phyloP scores from a whole-genome alignment of 2,329 filamentous ascomycete genomes.

The Pseudocercospora fuligena region DNA sequence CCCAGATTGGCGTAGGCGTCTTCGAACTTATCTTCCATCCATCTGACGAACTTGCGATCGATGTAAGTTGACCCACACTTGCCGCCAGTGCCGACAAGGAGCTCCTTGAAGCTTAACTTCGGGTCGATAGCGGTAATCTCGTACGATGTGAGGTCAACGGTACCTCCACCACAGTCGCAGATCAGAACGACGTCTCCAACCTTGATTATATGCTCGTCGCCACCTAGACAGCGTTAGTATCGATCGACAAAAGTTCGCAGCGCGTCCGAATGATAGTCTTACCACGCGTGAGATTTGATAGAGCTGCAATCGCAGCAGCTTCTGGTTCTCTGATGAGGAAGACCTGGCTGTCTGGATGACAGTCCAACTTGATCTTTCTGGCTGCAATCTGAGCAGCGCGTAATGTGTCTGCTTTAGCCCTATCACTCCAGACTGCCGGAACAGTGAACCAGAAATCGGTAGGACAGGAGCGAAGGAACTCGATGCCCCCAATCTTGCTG shows the following conservation, averaged over 20 bases:
- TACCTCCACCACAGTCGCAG: conserved; percentile 26
- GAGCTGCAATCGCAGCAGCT: conserved; percentile 65
- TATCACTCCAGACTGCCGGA: conserved; percentile 79
- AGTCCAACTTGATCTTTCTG: conserved; percentile 70
- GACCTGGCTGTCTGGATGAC: conserved; percentile 12
- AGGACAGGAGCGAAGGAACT: too few relatives aligned
- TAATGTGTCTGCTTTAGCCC: conserved; percentile 76
- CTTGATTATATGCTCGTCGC: conserved; percentile 10
- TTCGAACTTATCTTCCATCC: conserved; percentile 19
- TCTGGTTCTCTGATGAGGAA: conserved; percentile 76
- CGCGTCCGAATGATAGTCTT: too few relatives aligned
- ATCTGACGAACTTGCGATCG: conserved; percentile 24
- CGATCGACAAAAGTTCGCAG: too few relatives aligned
- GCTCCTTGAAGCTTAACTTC: conserved; percentile 17
- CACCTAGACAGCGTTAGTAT: not conserved
- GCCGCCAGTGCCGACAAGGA: conserved; percentile 21
- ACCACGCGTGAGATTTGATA: not conserved
- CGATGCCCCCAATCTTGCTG: too few relatives aligned
- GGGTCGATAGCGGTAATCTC: conserved; percentile 12
- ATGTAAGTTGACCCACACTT: conserved; percentile 28
- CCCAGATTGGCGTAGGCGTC: conserved; percentile 10
- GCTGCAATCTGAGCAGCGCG: conserved; percentile 75
- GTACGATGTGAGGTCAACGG: conserved; percentile 25
- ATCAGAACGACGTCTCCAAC: conserved; percentile 20
- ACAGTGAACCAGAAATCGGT: conserved; percentile 79